Evolutionary conservation across 2,329 filamentous ascomycete species (phyloP).

Genomic region (Cladosporium sp.): DNA sequence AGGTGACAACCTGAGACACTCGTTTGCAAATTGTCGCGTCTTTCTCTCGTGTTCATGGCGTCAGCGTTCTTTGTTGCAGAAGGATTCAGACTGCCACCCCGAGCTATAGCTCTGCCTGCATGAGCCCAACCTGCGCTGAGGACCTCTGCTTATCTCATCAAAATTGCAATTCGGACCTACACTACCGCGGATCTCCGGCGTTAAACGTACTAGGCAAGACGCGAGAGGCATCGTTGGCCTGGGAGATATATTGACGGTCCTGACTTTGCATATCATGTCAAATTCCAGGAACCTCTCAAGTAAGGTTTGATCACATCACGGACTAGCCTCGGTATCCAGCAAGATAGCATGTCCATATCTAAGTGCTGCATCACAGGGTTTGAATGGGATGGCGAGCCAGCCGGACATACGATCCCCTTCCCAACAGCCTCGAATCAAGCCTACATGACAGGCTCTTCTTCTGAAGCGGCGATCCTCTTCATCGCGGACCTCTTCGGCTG

Average conservation of each 20-base stretch:
- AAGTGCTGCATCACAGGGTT: slow-evolving; percentile 23
- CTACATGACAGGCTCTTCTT: slow-evolving; percentile 25
- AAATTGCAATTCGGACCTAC: too few relatives aligned
- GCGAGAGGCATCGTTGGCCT: neutral
- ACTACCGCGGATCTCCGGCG: neutral
- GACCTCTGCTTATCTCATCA: too few relatives aligned
- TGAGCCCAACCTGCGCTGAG: too few relatives aligned
- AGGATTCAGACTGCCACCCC: too few relatives aligned
- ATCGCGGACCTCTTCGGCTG: slow-evolving; percentile 37
- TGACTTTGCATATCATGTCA: neutral
- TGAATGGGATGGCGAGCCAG: slow-evolving; percentile 23
- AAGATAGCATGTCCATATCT: neutral
- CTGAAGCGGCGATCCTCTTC: slow-evolving; percentile 23
- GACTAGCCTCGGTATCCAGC: neutral
- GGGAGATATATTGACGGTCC: neutral
- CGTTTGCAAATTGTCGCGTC: too few relatives aligned
- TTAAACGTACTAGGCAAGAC: neutral
- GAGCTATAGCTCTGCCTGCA: too few relatives aligned
- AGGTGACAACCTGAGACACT: too few relatives aligned
- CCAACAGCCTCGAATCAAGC: slow-evolving; percentile 17
- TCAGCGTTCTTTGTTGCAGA: too few relatives aligned
- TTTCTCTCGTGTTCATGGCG: too few relatives aligned
- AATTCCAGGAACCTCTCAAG: neutral
- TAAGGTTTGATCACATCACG: neutral
- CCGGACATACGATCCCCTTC: slow-evolving; percentile 15